phyloP scores from a whole-genome alignment of 108 stramenopile genomes.

The Fistulifera pelliculosa region DNA sequence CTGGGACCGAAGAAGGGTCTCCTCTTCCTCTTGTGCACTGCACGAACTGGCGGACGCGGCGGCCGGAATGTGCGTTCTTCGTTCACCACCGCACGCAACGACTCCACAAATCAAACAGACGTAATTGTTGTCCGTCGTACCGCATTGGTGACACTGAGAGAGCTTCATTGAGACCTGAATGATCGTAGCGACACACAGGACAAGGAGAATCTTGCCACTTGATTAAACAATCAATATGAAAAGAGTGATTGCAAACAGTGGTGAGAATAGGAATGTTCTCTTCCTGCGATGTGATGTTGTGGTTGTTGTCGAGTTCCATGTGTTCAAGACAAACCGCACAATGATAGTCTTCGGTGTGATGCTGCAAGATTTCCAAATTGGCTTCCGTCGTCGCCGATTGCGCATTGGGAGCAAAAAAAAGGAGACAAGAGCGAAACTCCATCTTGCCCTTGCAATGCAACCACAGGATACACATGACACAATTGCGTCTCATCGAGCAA shows the following conservation, averaged over 20 bases:
- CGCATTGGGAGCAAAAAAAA: slow-evolving; percentile 48
- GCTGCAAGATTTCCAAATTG: too few relatives aligned
- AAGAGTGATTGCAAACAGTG: slow-evolving; percentile 93
- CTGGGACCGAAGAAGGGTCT: neutral
- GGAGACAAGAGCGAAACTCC: slow-evolving; percentile 54
- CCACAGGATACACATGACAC: slow-evolving; percentile 44
- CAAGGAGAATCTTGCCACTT: slow-evolving; percentile 85
- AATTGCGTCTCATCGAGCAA: slow-evolving; percentile 51
- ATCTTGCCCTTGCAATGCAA: slow-evolving; percentile 44
- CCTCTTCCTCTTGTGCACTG: neutral
- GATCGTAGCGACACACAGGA: slow-evolving; percentile 90
- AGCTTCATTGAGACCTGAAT: slow-evolving; percentile 78
- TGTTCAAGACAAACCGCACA: slow-evolving; percentile 90
- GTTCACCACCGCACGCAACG: slow-evolving; percentile 60
- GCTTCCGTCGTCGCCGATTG: neutral
- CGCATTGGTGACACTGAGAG: slow-evolving; percentile 75
- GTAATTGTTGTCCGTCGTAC: slow-evolving; percentile 54
- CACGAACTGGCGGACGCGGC: neutral
- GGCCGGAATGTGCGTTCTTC: neutral
- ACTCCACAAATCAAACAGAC: slow-evolving; percentile 81
- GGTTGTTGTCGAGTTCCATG: slow-evolving; percentile 27
- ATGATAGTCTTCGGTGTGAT: slow-evolving; percentile 36
- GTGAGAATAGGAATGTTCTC: slow-evolving; percentile 56
- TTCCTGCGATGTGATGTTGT: slow-evolving; percentile 5
- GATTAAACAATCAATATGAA: slow-evolving; percentile 81